Evolutionary conservation across 306 rosid species (phyloP).

Genomic region (Dryas alaskensis): DNA sequence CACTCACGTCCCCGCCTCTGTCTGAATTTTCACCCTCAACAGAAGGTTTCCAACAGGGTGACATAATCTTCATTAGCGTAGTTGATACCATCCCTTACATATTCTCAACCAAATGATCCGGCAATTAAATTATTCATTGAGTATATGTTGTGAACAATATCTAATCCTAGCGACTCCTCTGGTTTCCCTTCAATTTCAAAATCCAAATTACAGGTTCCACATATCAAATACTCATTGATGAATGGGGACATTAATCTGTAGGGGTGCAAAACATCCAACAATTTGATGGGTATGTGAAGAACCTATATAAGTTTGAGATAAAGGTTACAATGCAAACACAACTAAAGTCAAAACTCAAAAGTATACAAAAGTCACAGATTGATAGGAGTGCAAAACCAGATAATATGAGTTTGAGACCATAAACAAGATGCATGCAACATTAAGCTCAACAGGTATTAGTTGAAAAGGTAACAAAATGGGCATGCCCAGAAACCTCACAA

Average conservation of each 20-base stretch:
- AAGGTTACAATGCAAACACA: slow-evolving; percentile 22
- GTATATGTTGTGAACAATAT: slow-evolving; percentile 32
- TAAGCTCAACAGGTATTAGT: not conserved
- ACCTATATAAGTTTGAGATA: slow-evolving; percentile 42
- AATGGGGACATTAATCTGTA: slow-evolving; percentile 53
- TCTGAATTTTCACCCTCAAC: slow-evolving; percentile 52
- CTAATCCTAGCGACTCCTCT: slow-evolving; percentile 34
- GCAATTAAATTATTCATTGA: slow-evolving; percentile 47
- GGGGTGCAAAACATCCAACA: slow-evolving; percentile 44
- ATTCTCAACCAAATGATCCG: slow-evolving; percentile 67
- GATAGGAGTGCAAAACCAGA: not conserved
- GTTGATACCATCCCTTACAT: slow-evolving; percentile 86
- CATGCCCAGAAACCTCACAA: slow-evolving; percentile 2
- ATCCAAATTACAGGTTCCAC: slow-evolving; percentile 45
- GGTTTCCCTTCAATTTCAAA: slow-evolving; percentile 42
- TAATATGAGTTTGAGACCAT: not conserved
- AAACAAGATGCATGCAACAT: not conserved
- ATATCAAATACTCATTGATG: slow-evolving; percentile 55
- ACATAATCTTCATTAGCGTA: slow-evolving; percentile 60
- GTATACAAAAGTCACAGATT: not conserved
- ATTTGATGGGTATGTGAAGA: slow-evolving; percentile 32
- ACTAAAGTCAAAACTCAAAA: not conserved
- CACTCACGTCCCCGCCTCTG: slow-evolving; percentile 54
- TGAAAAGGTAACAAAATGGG: not conserved
- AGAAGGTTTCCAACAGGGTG: slow-evolving; percentile 74